These are phyloP conservation scores for Paecilomyces sp. DNA, from an alignment of 2,329 filamentous ascomycete species.

Conservation along the genomic window DNA sequence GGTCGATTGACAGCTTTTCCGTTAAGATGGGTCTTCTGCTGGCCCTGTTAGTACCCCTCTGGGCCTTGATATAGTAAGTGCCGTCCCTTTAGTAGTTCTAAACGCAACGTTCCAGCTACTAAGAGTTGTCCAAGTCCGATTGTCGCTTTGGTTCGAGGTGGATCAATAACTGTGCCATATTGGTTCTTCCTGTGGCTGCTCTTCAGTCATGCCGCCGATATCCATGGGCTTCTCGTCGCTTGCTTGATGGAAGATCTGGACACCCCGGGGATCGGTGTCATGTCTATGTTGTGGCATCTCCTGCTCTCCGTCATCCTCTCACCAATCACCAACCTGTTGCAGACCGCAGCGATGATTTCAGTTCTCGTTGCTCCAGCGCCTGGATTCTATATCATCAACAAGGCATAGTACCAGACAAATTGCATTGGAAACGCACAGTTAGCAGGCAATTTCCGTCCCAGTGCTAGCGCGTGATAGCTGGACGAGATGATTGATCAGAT, in stretches of 20 bases:
- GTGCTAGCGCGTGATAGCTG: not conserved
- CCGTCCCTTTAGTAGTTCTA: not conserved
- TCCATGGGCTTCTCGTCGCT: not conserved
- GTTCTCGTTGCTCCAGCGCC: not conserved
- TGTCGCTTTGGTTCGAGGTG: not conserved
- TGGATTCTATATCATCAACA: not conserved
- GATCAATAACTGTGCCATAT: not conserved
- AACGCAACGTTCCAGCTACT: not conserved
- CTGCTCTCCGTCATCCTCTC: not conserved
- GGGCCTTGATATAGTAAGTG: not conserved
- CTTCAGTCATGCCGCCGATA: not conserved
- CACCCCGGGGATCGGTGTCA: not conserved
- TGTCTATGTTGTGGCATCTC: not conserved
- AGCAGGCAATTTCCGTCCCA: not conserved
- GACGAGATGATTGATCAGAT: not conserved
- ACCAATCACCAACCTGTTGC: not conserved
- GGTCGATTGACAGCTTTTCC: not conserved
- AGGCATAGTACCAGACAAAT: not conserved
- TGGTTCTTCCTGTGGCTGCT: not conserved
- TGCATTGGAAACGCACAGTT: not conserved
- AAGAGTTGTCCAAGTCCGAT: not conserved
- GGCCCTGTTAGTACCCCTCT: not conserved
- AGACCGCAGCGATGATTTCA: not conserved
- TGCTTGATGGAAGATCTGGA: not conserved
- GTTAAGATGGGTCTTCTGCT: not conserved